A percentile compares a stretch with the other conserved stretches of the same genome.
Evolutionary conservation across 2,329 filamentous ascomycete species (phyloP).

Genomic region (Aspergillus vadensis): DNA sequence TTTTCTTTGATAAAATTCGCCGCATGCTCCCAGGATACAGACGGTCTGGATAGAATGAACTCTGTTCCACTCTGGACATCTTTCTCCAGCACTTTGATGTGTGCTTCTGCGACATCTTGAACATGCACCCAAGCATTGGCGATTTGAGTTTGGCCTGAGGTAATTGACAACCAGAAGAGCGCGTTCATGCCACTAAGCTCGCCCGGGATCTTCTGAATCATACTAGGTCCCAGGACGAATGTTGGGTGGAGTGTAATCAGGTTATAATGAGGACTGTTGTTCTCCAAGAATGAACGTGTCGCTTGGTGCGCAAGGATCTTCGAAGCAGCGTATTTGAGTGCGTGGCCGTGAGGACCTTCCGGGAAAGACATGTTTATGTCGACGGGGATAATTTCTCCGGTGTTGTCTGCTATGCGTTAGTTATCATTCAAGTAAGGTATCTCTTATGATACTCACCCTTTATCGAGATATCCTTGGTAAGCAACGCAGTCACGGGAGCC

Average conservation of each 20-base stretch:
- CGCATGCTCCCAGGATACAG: conserved; percentile 18
- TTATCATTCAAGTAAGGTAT: not conserved
- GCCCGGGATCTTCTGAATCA: not conserved
- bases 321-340: not conserved
- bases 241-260: not conserved
- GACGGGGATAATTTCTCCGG: not conserved
- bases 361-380: not conserved
- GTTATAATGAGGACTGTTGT: not conserved
- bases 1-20: conserved; percentile 8
- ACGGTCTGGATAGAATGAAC: conserved; percentile 15
- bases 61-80: conserved; percentile 11
- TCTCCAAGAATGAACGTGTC: not conserved
- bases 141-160: not conserved
- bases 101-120: conserved; percentile 25
- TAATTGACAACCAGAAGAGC: not conserved
- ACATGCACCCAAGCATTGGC: conserved; percentile 22
- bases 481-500: not conserved
- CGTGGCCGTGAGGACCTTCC: not conserved
- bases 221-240: not conserved
- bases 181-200: conserved; percentile 3
- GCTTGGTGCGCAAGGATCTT: conserved; percentile 2
- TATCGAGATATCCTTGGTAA: not conserved
- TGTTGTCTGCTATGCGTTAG: not conserved
- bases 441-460: not conserved
- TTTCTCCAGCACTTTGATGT: conserved; percentile 18